Evolutionary conservation across 768 basidiomycete species (phyloP).

Genomic region (Podaxis pistillaris): DNA sequence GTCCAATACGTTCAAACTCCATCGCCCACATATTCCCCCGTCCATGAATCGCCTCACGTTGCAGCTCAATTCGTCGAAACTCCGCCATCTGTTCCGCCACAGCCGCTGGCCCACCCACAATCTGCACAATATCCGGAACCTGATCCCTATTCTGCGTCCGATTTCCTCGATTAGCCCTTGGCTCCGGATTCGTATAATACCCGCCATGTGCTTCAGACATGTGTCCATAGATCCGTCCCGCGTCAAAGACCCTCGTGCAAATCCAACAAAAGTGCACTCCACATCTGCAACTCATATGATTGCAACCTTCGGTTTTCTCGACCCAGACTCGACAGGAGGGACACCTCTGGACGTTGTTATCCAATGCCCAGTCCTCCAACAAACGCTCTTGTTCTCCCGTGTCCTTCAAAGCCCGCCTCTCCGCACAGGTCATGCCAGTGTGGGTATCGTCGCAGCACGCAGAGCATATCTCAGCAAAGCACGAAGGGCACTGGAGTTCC

Average conservation of each 20-base stretch:
- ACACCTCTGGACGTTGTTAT: conserved; percentile 42
- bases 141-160: background rate
- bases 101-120: conserved; percentile 4
- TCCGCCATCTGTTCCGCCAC: conserved; percentile 11
- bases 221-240: conserved; percentile 14
- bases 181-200: conserved; percentile 5
- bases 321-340: conserved; percentile 44
- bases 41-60: background rate
- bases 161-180: background rate
- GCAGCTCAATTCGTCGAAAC: background rate
- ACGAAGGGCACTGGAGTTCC: conserved; percentile 49
- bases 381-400: conserved; percentile 41
- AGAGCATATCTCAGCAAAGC: conserved; percentile 46
- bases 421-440: conserved; percentile 50
- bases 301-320: conserved; percentile 53
- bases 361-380: conserved; percentile 37
- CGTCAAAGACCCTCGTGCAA: conserved; percentile 18
- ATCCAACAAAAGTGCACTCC: conserved; percentile 37
- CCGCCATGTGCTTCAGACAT: conserved; percentile 14
- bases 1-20: background rate
- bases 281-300: conserved; percentile 53
- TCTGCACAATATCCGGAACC: conserved; percentile 7
- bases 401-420: conserved; percentile 30
- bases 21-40: background rate
- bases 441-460: conserved; percentile 49